Conservation (phyloP, 768 basidiomycete species). For the Lactarius pseudohatsudake region DNA sequence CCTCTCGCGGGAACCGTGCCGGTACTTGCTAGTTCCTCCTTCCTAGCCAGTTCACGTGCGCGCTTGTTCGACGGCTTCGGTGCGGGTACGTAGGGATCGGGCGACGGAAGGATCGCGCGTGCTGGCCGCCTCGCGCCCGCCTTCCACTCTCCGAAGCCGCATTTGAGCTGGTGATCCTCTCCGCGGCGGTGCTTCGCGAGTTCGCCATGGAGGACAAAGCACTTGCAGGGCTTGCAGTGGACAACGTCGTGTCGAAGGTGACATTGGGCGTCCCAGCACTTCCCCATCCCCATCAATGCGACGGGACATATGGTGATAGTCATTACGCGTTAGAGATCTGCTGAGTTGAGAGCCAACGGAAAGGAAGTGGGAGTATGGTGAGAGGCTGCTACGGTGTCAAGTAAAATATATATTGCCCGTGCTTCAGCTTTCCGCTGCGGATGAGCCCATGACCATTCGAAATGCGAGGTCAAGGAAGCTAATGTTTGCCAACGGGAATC, state of each 20-base stretch:
- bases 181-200: neutral
- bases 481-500: neutral
- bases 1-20: neutral
- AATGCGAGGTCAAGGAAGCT: neutral
- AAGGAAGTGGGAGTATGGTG: neutral
- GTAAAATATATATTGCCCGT: neutral
- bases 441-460: conserved; percentile 7
- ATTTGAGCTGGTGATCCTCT: neutral
- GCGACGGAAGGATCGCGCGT: neutral
- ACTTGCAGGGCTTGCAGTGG: neutral
- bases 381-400: neutral
- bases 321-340: neutral
- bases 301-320: neutral
- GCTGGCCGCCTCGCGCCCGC: neutral
- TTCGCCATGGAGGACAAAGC: conserved; percentile 6
- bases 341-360: neutral
- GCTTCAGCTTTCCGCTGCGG: neutral
- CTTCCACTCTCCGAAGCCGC: neutral
- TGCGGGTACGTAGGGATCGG: neutral
- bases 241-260: conserved; percentile 8
- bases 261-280: neutral
- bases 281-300: neutral
- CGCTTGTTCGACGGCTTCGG: neutral
- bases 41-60: neutral
- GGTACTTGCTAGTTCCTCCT: neutral